phyloP scores from a whole-genome alignment of 352 stramenopile genomes.

The Globisporangium iwayamae region DNA sequence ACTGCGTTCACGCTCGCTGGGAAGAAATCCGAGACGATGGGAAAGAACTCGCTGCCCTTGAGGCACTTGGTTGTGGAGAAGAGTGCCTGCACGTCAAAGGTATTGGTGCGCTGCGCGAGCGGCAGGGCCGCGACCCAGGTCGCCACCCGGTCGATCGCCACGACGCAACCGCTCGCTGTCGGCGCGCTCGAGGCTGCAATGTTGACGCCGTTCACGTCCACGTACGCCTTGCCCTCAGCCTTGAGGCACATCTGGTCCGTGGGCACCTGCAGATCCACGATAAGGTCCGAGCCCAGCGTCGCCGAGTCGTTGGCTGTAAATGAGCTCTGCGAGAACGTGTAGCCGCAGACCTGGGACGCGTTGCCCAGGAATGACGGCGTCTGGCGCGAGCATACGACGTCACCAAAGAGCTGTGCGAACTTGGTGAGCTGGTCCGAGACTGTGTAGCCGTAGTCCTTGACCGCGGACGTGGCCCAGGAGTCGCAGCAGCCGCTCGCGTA shows the following conservation, averaged over 20 bases:
- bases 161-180: slow-evolving; percentile 40
- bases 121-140: slow-evolving; percentile 44
- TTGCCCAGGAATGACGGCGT: slow-evolving; percentile 34
- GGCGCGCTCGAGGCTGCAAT: slow-evolving; percentile 23
- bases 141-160: slow-evolving; percentile 42
- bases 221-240: slow-evolving; percentile 47
- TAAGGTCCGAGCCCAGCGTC: slow-evolving; percentile 32
- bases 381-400: slow-evolving; percentile 51
- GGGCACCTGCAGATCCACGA: slow-evolving; percentile 46
- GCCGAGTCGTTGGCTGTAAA: slow-evolving; percentile 24
- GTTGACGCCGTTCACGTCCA: slow-evolving; percentile 28
- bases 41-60: slow-evolving; percentile 36
- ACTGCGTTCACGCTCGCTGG: slow-evolving; percentile 23
- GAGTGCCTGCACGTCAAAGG: slow-evolving; percentile 34
- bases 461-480: slow-evolving; percentile 36
- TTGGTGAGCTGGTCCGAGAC: slow-evolving; percentile 56
- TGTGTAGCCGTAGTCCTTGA: slow-evolving; percentile 53
- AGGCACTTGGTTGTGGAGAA: slow-evolving; percentile 40
- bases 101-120: slow-evolving; percentile 22
- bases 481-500: slow-evolving; percentile 50
- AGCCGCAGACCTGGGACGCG: slow-evolving; percentile 49
- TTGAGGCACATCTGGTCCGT: slow-evolving; percentile 48
- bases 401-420: slow-evolving; percentile 44
- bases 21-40: slow-evolving; percentile 35
- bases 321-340: slow-evolving; percentile 39